phyloP scores from a whole-genome alignment of 2,329 filamentous ascomycete genomes.

The Pyrenophora teres region DNA sequence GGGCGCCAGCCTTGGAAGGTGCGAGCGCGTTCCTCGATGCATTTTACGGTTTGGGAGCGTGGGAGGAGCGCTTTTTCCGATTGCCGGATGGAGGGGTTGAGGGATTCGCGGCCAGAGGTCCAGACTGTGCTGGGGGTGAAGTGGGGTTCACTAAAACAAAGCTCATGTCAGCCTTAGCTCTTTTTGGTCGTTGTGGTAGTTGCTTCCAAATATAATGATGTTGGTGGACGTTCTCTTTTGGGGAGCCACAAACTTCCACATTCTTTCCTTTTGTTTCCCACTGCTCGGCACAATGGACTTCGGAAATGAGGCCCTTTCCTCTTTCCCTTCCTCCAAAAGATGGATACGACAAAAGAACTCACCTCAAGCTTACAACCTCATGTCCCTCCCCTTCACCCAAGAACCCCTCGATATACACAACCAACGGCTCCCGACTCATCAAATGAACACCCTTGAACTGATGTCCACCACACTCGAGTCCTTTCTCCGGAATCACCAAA shows the following conservation, averaged over 20 bases:
- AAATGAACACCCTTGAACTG: slow-evolving; percentile 52
- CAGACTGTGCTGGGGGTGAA: slow-evolving; percentile 62
- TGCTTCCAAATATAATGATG: not conserved
- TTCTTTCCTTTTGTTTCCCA: not conserved
- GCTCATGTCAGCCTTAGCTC: not conserved
- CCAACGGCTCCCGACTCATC: slow-evolving; percentile 58
- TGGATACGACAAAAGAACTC: slow-evolving; percentile 10
- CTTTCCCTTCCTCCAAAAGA: not conserved
- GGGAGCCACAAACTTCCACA: not conserved
- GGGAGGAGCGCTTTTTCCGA: slow-evolving; percentile 56
- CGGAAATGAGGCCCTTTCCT: too few species aligned
- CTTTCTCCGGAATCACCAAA: slow-evolving; percentile 48
- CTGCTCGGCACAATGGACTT: too few species aligned
- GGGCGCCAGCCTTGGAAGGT: slow-evolving; percentile 65
- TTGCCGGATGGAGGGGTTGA: slow-evolving; percentile 57
- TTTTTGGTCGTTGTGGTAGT: not conserved
- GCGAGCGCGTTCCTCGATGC: slow-evolving; percentile 63
- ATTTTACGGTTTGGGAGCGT: slow-evolving; percentile 56
- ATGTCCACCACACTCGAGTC: slow-evolving; percentile 48
- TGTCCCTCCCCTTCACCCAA: slow-evolving; percentile 54
- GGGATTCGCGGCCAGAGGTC: slow-evolving; percentile 53
- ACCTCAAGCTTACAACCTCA: slow-evolving; percentile 61
- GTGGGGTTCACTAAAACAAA: slow-evolving; percentile 48
- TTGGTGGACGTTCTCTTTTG: not conserved
- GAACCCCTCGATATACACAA: slow-evolving; percentile 64